A percentile compares a stretch with the other conserved stretches of the same genome.
These are phyloP conservation scores for Castanea sativa DNA, from an alignment of 306 rosid species.

Conservation along the genomic window DNA sequence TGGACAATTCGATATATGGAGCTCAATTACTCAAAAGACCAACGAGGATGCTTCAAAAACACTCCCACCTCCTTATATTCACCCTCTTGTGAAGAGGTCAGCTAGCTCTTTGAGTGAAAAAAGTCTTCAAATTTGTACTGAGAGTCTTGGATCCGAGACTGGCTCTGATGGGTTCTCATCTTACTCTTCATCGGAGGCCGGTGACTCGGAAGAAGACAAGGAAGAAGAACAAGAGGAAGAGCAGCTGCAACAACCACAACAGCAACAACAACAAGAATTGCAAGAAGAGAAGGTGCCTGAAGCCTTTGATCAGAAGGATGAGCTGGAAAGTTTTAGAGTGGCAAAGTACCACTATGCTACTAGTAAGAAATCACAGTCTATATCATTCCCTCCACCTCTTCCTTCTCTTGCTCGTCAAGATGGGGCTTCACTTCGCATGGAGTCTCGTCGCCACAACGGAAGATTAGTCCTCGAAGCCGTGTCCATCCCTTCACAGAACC, in stretches of 20 bases:
- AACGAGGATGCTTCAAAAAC: constrained; percentile 37
- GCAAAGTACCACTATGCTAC: constrained; percentile 23
- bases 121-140: constrained; percentile 84
- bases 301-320: constrained; percentile 18
- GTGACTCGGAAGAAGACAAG: constrained; percentile 23
- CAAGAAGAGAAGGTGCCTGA: constrained; percentile 4
- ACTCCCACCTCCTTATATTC: constrained; percentile 59
- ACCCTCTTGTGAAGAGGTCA: constrained; percentile 71
- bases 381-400: constrained; percentile 72
- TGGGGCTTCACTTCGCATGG: constrained; percentile 53
- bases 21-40: constrained; percentile 47
- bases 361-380: constrained; percentile 29
- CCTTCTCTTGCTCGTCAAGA: constrained; percentile 46
- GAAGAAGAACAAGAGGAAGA: not conserved
- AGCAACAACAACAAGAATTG: not conserved
- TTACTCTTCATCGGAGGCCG: constrained; percentile 41
- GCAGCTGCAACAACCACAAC: not conserved
- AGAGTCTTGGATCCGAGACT: constrained; percentile 92
- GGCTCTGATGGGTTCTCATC: constrained; percentile 73
- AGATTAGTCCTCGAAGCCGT: constrained; percentile 75
- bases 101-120: constrained; percentile 48
- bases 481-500: constrained; percentile 50
- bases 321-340: not conserved
- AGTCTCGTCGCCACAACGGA: constrained; percentile 67
- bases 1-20: constrained; percentile 45